Base-by-base conservation (phyloP, 257 asterid species). In the Nicotiana otophora region DNA sequence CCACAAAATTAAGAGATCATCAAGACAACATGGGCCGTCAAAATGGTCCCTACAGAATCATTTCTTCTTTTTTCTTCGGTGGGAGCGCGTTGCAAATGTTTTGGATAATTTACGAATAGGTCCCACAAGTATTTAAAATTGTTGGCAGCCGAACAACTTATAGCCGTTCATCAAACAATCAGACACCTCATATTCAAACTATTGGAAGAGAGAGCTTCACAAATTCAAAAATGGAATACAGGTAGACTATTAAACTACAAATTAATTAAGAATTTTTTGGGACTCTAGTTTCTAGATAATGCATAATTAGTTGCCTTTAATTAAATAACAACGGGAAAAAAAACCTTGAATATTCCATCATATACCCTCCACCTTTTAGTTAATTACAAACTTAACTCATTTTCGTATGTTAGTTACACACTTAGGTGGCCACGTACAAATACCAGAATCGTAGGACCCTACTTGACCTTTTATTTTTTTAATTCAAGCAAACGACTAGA, bases 121-220 rank as follows among this genome's bases (percentile, higher is more conserved):
- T 7, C 80, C 80, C 63, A 74, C 80, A 48, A 74, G 11, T 33
- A 48, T 48, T 74, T 5, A 74, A 77, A 86, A 78, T 74, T 63
- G 81, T 75, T 79, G 80, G 84, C 78, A 82, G 11, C 53, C 75
- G 5, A 55, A 83, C 74, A 10, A 15, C 17, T 48, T 61, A 62
- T 70, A 91, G 92, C 94, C 91, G 92, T 91, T 89, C 39, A 84
- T 89, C 61, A 74, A 57, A 26, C 92, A 88, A 92, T 92, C 92
- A 85, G 81, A 82, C 85, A 85, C 48, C 91, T 85, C 92, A 87
- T 82, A 30, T 89, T 89, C 88, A 82, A 90, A 86, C 86, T 82
- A 81, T 7, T 1, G n/a, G 67, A 83, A 19, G 61, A 72, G 17
- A 39, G 81, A 36, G 2, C 23, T 12, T 0, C 34, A 4, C 17